Base-by-base conservation (phyloP, 495 filamentous ascomycete genomes). In the Apiosordaria backusii region DNA sequence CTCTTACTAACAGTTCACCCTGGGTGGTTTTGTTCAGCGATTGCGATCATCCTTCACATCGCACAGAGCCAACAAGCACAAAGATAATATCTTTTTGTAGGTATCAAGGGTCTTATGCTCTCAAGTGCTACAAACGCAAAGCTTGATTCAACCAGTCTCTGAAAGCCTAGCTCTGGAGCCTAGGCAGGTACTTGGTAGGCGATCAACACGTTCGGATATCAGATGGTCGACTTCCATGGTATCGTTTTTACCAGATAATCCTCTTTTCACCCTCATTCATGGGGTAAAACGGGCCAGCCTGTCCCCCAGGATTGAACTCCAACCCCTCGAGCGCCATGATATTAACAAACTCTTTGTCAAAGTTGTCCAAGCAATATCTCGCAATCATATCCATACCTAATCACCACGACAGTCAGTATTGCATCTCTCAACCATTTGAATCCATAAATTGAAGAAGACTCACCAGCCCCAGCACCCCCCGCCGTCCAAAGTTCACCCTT, bases 401-500 rank as follows among this genome's bases (percentile, higher is more conserved):
- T 6, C 16, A 10, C 23, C 21, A 45, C 35, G 7, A 35, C 22
- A 52, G 64, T 27, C 24, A 66, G 23, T 24, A 18, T 55, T 7
- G 25, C 21, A 4, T 4, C 4, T 29, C 16, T 25, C 50, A 4
- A 53, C 13, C 50, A 53, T 7, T 15, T 4, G 15, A 45, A 57
- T 19, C 1, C 3, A 54, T 1, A 22, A 58, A 10, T 40, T 3
- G 26, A 4, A 67, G 24, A 52, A 60, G 27, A 60, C 65, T 64
- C 26, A 70, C 71, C 68, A 63, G 64, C 60, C 0, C 71, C 71
- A 19, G 71, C 71, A 18, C 64, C 69, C 1, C 71, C 71, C 7
- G 69, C 13, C 19, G 69, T 74, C 71, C 71, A 74, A 54, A 74
- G 29, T 63, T 74, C 71, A 4, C 71, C 67, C 67, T 74, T 71